Percentiles rank a stretch among this genome's conserved stretches.
These are phyloP conservation scores for Nitzschia palea DNA, from an alignment of 108 stramenopile species.

Conservation along the genomic window DNA sequence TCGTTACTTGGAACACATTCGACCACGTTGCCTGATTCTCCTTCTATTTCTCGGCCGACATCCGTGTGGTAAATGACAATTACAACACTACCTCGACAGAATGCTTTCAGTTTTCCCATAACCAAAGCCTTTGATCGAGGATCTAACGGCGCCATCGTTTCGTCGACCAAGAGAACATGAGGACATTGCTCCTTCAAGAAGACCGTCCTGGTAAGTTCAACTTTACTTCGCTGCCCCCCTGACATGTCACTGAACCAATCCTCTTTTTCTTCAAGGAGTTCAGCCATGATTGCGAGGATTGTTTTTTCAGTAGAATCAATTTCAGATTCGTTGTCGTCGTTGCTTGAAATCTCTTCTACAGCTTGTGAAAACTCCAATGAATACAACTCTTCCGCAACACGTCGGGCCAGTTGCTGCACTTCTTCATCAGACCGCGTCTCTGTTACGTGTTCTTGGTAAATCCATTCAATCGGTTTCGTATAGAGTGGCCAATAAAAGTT, in stretches of 20 bases:
- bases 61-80: slow-evolving; percentile 92
- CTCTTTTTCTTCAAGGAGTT: slow-evolving; percentile 76
- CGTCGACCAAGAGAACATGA: slow-evolving; percentile 74
- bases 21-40: slow-evolving; percentile 16
- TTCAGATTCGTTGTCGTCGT: not conserved
- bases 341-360: slow-evolving; percentile 5
- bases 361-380: slow-evolving; percentile 68
- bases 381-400: slow-evolving; percentile 66
- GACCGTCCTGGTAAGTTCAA: slow-evolving; percentile 81
- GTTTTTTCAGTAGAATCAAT: slow-evolving; percentile 24
- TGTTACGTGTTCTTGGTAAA: slow-evolving; percentile 60
- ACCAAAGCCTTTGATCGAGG: slow-evolving; percentile 77
- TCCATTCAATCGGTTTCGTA: slow-evolving; percentile 84
- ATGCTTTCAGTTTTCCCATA: slow-evolving; percentile 78
- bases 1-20: slow-evolving; percentile 83
- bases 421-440: slow-evolving; percentile 38
- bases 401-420: slow-evolving; percentile 20
- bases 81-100: slow-evolving; percentile 74
- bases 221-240: slow-evolving; percentile 88
- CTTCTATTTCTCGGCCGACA: slow-evolving; percentile 43
- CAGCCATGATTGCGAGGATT: slow-evolving; percentile 48
- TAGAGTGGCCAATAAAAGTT: slow-evolving; percentile 88
- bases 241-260: slow-evolving; percentile 88
- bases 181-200: slow-evolving; percentile 76
- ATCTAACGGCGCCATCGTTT: slow-evolving; percentile 89